A percentile compares a stretch with the other conserved stretches of the same genome.
These are phyloP conservation scores for Fistulinella staudtii DNA, from an alignment of 1,284 basidiomycete genomes.

Conservation along the genomic window DNA sequence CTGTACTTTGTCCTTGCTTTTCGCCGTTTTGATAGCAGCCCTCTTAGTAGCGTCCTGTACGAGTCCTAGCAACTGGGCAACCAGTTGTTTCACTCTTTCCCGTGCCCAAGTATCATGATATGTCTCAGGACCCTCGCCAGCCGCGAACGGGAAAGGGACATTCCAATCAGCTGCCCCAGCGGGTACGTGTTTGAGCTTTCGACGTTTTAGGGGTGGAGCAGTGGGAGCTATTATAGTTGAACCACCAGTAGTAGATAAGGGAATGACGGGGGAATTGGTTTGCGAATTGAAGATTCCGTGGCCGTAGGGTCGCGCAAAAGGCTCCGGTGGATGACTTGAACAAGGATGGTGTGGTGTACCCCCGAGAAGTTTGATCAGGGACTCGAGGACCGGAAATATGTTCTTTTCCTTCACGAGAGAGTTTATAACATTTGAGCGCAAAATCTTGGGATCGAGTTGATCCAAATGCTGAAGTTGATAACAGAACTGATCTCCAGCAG, in stretches of 20 bases:
- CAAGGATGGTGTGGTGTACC: conserved; percentile 19
- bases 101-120: conserved; percentile 61
- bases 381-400: conserved; percentile 61
- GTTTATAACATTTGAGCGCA: conserved; percentile 54
- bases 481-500: conserved; percentile 6
- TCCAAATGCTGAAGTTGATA: conserved; percentile 9
- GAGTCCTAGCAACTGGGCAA: conserved; percentile 56
- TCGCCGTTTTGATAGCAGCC: conserved; percentile 42
- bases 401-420: conserved; percentile 60
- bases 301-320: conserved; percentile 25
- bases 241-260: not conserved
- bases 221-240: conserved; percentile 6
- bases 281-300: conserved; percentile 15
- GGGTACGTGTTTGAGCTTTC: conserved; percentile 62
- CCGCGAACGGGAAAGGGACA: conserved; percentile 67
- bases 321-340: not conserved
- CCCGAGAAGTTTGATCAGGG: conserved; percentile 50
- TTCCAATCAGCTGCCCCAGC: conserved; percentile 78
- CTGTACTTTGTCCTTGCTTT: conserved; percentile 17
- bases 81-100: conserved; percentile 56
- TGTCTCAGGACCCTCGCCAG: conserved; percentile 61
- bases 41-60: conserved; percentile 55
- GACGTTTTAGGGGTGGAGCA: conserved; percentile 45
- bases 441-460: conserved; percentile 33
- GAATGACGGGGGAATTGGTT: conserved; percentile 2